These are phyloP conservation scores for Tricholoma terreum DNA, from an alignment of 768 basidiomycete species.

Conservation along the genomic window DNA sequence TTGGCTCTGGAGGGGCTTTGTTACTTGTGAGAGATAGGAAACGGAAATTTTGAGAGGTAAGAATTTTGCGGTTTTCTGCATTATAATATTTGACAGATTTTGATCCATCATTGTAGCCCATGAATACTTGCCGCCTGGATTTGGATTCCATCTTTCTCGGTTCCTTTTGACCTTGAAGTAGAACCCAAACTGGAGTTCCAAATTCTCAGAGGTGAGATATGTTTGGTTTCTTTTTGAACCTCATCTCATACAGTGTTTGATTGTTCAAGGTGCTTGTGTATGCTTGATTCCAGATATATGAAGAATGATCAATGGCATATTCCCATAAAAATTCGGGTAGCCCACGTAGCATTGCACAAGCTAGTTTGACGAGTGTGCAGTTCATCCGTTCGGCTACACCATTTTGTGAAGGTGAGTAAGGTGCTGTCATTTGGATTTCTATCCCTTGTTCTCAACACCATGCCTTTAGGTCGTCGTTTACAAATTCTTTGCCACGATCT, in stretches of 20 bases:
- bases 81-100: neutral
- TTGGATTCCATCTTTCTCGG: neutral
- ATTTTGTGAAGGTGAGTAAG: constrained; percentile 17
- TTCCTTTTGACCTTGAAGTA: constrained; percentile 5
- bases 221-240: constrained; percentile 12
- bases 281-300: neutral
- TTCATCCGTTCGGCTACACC: constrained; percentile 31
- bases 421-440: constrained; percentile 17
- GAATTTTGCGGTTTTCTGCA: neutral
- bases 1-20: neutral
- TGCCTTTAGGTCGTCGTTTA: neutral
- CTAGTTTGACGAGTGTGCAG: constrained; percentile 13
- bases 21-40: neutral
- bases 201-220: constrained; percentile 11
- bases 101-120: neutral
- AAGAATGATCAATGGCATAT: neutral
- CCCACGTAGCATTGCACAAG: neutral
- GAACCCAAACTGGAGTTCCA: constrained; percentile 23
- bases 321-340: constrained; percentile 1
- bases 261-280: neutral
- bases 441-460: constrained; percentile 23
- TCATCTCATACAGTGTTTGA: constrained; percentile 23
- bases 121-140: neutral
- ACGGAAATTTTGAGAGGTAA: neutral
- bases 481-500: neutral